Evolutionary conservation across 768 basidiomycete species (phyloP), one percentile per base, ranked within the genome.

Genomic region (Xerocomus brunneocitrinus): DNA sequence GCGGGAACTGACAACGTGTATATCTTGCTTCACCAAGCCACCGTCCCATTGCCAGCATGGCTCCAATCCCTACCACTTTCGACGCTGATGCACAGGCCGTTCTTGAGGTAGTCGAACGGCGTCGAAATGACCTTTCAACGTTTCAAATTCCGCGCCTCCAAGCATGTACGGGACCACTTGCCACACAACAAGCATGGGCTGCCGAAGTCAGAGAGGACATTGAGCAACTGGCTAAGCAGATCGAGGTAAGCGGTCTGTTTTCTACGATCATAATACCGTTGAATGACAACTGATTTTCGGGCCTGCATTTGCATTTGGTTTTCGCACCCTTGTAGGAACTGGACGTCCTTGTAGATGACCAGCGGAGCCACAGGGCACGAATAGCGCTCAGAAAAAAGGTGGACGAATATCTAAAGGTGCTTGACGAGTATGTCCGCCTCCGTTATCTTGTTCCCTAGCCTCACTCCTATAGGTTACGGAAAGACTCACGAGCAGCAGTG

Each of bases 161-260:
- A 8, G 63, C 73, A 48, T 95, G 89, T 67, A 73, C 69, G 8
- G 91, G 88, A 0, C 86, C 92, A 1, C 72, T 89, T 9, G 66
- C 77, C 0, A 63, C 81, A 3, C 93, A 95, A 60, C 86, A 92
- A 63, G 79, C 82, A 45, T 75, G 87, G 49, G 83, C 84, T 1
- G 82, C 81, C 4, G 91, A 92, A 63, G 68, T 94, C 53, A 75
- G 90, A 30, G 86, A 87, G 49, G 92, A 94, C 62, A 70, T 92
- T 16, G 84, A 85, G 35, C 62, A 71, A 0, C 76, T 88, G 22
- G 73, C 76, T 7, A 74, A 76, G 36, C 81, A 85, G 50, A 72
- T 95, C n/a, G 88, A 95, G 74, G 66, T 67, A 27, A 55, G 66
- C 85, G 88, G 56, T 54, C 54, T 39, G 2, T 4, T 10, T 25